Conservation (phyloP, 805 yeast species). For the Candida bentonensis region DNA sequence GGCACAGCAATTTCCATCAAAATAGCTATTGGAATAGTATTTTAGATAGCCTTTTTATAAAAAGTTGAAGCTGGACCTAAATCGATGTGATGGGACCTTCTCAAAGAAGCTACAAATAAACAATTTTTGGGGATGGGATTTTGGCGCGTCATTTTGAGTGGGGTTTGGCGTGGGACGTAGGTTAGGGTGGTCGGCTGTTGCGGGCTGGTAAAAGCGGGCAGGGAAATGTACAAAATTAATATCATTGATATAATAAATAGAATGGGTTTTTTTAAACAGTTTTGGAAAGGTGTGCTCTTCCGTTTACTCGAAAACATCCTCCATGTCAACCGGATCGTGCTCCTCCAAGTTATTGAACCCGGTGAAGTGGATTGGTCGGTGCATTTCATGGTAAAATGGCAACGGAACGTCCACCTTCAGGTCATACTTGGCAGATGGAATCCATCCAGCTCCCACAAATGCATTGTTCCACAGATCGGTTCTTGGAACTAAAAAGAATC, state of each 20-base stretch:
- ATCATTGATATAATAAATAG: background rate
- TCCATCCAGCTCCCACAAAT: constrained; percentile 78
- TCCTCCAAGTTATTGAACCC: constrained; percentile 57
- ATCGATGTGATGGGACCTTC: too few species aligned
- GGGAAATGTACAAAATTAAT: too few species aligned
- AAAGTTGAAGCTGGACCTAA: too few species aligned
- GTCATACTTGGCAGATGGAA: constrained; percentile 40
- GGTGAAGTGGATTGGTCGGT: constrained; percentile 78
- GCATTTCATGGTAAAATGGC: constrained; percentile 71
- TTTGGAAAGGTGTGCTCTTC: too few species aligned
- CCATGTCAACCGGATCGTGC: constrained; percentile 39
- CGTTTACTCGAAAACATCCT: constrained; percentile 40
- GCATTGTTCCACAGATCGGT: constrained; percentile 83
- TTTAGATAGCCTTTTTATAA: too few species aligned
- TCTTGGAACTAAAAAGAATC: constrained; percentile 77
- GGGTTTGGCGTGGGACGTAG: too few species aligned
- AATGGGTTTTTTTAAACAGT: too few species aligned
- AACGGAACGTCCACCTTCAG: constrained; percentile 68
- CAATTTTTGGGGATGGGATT: too few species aligned
- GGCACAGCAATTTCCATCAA: background rate
- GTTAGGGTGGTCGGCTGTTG: too few species aligned
- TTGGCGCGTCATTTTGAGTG: too few species aligned
- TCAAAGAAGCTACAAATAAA: too few species aligned
- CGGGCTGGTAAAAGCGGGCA: too few species aligned
- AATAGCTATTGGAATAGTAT: background rate